Evolutionary conservation across 306 rosid species (phyloP), one percentile per base, ranked within the genome.

Genomic region (Sicyos edulis): DNA sequence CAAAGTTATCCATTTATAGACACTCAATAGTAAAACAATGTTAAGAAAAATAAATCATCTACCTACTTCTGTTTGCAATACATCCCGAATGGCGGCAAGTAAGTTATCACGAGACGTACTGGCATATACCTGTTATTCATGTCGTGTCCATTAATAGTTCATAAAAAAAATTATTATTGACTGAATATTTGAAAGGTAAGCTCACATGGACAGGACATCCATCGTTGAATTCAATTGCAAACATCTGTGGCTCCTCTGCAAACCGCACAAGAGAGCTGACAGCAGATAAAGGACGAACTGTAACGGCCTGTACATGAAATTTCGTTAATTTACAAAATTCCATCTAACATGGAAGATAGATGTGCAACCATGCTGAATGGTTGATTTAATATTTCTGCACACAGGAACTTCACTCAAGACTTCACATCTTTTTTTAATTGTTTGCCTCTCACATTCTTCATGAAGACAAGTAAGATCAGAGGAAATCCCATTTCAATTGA

Each of bases 231-330:
- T 95, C 99, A 84, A 95, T 83, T 59, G 99, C 99, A 86, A 95
- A 95, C 99, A 95, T 95, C 78, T 91, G 99, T 67, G 99, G 99
- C 80, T 95, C 99, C 88, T 95, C 99, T 4, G 97, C 93, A 69
- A 95, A 91, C 70, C 99, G 92, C 74, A 95, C 95, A 74, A 95
- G 99, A 40, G 97, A 81, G 59, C 86, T 82, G 78, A 91, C 97
- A 58, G 96, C 83, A 84, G 97, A 87, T 79, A 95, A 91, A 72
- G 96, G 99, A 87, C 88, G 99, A 80, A 95, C 97, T 77, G 77
- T 85, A 87, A 95, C 97, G 81, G 99, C 99, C 99, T 95, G 99
- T 93, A 88, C 42, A 81, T 87, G 80, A 82, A 86, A 86, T 71
- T 86, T 86, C 85, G 83, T 87, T 80, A 81, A 75, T 83, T 85